phyloP scores from a whole-genome alignment of 1,284 basidiomycete species.

The Gomphus sp. region DNA sequence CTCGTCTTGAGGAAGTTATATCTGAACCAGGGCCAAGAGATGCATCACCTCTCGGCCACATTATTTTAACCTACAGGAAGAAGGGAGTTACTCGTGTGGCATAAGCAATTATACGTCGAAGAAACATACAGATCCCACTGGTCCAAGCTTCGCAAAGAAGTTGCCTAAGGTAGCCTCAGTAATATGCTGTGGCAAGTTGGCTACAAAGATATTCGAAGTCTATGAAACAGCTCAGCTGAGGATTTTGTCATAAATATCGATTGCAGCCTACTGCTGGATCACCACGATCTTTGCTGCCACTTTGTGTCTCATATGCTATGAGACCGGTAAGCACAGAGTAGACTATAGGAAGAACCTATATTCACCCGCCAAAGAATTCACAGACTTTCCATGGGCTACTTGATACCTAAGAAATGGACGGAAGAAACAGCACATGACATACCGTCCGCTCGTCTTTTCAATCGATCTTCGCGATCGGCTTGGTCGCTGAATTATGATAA shows the following conservation, averaged over 20 bases:
- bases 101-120: neutral
- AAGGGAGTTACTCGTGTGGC: neutral
- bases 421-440: conserved; percentile 29
- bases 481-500: conserved; percentile 59
- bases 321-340: neutral
- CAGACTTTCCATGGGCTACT: conserved; percentile 43
- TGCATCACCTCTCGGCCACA: conserved; percentile 81
- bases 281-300: conserved; percentile 80
- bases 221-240: conserved; percentile 21
- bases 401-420: conserved; percentile 9
- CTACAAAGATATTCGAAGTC: conserved; percentile 93
- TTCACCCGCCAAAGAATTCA: conserved; percentile 79
- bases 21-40: conserved; percentile 61
- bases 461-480: conserved; percentile 77
- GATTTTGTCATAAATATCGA: conserved; percentile 27
- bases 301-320: conserved; percentile 75
- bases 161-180: conserved; percentile 78
- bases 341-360: conserved; percentile 13
- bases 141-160: conserved; percentile 73
- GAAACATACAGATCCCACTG: conserved; percentile 22
- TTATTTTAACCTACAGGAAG: conserved; percentile 70
- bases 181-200: conserved; percentile 78
- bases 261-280: conserved; percentile 58
- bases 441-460: conserved; percentile 59
- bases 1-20: conserved; percentile 60